These are phyloP conservation scores for Amoebophrya sp. DNA, from an alignment of 169 alveolate species.

Conservation along the genomic window DNA sequence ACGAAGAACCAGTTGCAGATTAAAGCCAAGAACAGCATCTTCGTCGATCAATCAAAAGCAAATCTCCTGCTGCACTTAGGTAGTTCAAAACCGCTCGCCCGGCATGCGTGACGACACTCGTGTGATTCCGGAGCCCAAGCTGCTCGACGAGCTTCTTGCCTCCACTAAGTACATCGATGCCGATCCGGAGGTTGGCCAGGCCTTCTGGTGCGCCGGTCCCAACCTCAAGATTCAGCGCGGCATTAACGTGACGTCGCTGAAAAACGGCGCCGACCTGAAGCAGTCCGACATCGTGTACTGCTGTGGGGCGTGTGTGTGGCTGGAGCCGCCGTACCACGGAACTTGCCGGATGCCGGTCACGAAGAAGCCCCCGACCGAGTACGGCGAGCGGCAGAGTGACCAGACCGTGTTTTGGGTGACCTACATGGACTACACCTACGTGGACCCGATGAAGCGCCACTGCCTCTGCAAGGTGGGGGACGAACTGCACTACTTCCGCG, in stretches of 20 bases:
- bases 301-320: background rate
- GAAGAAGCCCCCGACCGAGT: background rate
- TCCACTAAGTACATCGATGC: background rate
- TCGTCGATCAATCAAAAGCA: too few species aligned
- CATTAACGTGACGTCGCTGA: background rate
- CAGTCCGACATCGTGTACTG: constrained; percentile 5
- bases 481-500: background rate
- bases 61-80: too few species aligned
- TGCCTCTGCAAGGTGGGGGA: background rate
- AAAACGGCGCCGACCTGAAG: background rate
- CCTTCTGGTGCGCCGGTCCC: background rate
- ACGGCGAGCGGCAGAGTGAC: background rate
- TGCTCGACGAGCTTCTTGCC: background rate
- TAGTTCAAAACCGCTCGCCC: too few species aligned
- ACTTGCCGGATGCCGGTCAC: background rate
- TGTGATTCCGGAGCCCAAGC: background rate
- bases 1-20: too few species aligned
- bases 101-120: background rate
- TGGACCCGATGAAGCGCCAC: background rate
- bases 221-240: background rate
- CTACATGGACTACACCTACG: constrained; percentile 1
- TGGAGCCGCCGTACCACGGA: background rate
- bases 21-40: too few species aligned
- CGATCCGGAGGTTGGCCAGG: background rate
- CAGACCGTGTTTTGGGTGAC: background rate